Percentiles rank a stretch among this genome's conserved stretches.
Conservation (phyloP, 495 filamentous ascomycete genomes). For the Aspergillus homomorphus region DNA sequence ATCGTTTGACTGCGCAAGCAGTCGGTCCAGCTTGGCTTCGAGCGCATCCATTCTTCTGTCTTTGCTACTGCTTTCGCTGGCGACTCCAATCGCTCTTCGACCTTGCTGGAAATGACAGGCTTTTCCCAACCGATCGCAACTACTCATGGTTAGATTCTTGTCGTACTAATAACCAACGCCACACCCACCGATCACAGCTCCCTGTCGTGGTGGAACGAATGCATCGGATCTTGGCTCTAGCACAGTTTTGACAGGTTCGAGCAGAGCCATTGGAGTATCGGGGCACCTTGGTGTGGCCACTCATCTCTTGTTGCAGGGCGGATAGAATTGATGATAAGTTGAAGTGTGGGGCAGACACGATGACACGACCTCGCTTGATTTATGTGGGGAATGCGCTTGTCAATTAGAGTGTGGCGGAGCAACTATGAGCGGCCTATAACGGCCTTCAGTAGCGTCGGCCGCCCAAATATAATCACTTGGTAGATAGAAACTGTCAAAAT, state of each 20-base stretch:
- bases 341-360: too few relatives aligned
- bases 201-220: conserved; percentile 4
- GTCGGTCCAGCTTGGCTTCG: conserved; percentile 20
- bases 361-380: too few relatives aligned
- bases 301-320: too few relatives aligned
- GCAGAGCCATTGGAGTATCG: conserved; percentile 3
- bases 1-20: conserved; percentile 7
- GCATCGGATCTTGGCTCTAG: conserved; percentile 22
- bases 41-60: conserved; percentile 13
- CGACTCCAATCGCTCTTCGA: neutral
- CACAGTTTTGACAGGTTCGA: conserved; percentile 26
- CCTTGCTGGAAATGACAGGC: conserved; percentile 15
- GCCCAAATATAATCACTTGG: too few relatives aligned
- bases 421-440: too few relatives aligned
- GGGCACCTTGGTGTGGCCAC: too few relatives aligned
- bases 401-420: too few relatives aligned
- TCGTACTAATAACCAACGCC: neutral
- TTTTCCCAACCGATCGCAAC: conserved; percentile 18
- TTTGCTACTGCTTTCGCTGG: neutral
- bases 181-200: conserved; percentile 15
- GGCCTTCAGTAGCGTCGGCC: too few relatives aligned
- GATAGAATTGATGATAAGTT: too few relatives aligned
- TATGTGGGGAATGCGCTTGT: too few relatives aligned
- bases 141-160: neutral
- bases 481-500: too few relatives aligned